Evolutionary conservation across 345 rosid species (phyloP).

Genomic region (Eucalyptus guilfoylei): DNA sequence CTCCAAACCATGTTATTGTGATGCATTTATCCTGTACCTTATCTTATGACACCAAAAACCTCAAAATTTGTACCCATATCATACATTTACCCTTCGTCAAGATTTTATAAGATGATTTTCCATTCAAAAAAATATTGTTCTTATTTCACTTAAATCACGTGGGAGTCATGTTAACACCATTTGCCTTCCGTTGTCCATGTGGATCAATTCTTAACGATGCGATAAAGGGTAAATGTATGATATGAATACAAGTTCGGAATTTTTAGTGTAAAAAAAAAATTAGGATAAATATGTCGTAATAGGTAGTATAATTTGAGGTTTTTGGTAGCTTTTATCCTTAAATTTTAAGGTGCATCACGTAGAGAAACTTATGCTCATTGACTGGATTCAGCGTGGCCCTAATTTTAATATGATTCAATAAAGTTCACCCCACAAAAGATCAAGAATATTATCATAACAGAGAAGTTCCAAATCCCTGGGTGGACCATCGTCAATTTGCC

Average conservation of each 20-base stretch:
- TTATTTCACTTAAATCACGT: background rate
- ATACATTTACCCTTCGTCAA: background rate
- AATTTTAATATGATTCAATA: background rate
- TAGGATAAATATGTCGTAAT: background rate
- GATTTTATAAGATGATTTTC: background rate
- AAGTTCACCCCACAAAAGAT: background rate
- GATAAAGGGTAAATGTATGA: background rate
- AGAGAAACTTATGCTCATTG: background rate
- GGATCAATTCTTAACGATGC: background rate
- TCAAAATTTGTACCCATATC: too few species aligned
- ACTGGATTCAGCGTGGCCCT: background rate
- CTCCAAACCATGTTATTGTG: background rate
- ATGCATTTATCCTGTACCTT: background rate
- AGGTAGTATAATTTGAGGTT: background rate
- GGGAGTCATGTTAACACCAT: background rate
- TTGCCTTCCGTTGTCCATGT: background rate
- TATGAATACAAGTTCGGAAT: too few species aligned
- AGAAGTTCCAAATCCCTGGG: background rate
- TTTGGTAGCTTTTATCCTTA: too few species aligned
- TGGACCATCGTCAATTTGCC: background rate
- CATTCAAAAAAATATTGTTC: background rate
- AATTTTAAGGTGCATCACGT: background rate
- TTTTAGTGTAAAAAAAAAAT: too few species aligned
- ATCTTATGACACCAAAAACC: too few species aligned
- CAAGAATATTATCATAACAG: background rate